These are phyloP conservation scores for Penicillium longicatenatum DNA, from an alignment of 495 filamentous ascomycete genomes.

Conservation along the genomic window DNA sequence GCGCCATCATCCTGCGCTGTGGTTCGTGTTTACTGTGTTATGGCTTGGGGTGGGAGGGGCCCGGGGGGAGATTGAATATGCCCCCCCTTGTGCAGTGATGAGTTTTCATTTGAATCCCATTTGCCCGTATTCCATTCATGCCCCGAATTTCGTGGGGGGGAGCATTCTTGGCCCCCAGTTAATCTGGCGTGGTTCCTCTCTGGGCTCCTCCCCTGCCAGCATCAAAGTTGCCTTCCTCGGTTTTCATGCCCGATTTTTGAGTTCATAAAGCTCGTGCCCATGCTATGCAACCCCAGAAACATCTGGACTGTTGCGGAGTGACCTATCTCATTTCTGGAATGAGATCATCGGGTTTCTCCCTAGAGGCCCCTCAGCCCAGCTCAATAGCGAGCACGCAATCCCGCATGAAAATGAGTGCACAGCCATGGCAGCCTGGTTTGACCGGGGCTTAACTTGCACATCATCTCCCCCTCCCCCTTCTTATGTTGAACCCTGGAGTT, in stretches of 20 bases:
- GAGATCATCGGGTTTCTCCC: constrained; percentile 22
- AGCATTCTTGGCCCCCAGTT: background rate
- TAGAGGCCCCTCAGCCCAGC: constrained; percentile 1
- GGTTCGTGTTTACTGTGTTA: constrained; percentile 28
- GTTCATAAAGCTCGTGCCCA: constrained; percentile 11
- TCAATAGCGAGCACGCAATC: constrained; percentile 48
- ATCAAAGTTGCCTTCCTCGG: background rate
- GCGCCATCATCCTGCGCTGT: constrained; percentile 37
- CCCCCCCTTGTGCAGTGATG: constrained; percentile 3
- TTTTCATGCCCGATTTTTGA: background rate
- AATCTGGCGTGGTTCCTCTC: background rate
- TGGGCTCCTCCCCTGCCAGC: background rate
- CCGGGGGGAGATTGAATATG: background rate
- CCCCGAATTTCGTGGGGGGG: background rate
- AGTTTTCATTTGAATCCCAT: constrained; percentile 14
- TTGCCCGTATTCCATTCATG: constrained; percentile 5
- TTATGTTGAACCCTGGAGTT: constrained; percentile 16
- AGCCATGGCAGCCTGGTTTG: constrained; percentile 12
- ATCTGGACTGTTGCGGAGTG: constrained; percentile 1
- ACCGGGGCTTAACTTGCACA: constrained; percentile 17
- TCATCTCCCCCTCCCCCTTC: constrained; percentile 11
- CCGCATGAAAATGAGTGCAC: constrained; percentile 38
- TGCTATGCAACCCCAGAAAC: constrained; percentile 5
- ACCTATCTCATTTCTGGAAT: constrained; percentile 11
- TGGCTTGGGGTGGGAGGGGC: background rate